Conservation (phyloP, 116 monocot species). For the Thalassia testudinum region DNA sequence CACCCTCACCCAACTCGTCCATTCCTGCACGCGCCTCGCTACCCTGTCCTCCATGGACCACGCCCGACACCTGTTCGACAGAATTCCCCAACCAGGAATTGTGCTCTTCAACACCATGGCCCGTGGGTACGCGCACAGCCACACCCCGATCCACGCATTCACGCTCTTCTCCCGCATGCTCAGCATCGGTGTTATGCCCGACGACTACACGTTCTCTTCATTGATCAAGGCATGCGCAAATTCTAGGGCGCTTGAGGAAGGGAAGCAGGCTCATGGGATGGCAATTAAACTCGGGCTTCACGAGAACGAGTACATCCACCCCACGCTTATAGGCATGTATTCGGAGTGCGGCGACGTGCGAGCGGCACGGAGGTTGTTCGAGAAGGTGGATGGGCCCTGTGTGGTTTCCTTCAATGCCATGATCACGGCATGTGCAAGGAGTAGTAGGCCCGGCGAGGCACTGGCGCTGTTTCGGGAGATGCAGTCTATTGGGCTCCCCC, state of each 20-base stretch:
- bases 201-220: slow-evolving; percentile 61
- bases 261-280: slow-evolving; percentile 38
- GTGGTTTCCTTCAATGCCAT: slow-evolving; percentile 69
- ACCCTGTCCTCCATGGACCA: slow-evolving; percentile 20
- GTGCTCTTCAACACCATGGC: slow-evolving; percentile 53
- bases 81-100: slow-evolving; percentile 24
- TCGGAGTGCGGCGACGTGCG: slow-evolving; percentile 52
- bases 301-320: slow-evolving; percentile 26
- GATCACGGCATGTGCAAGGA: slow-evolving; percentile 48
- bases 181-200: slow-evolving; percentile 21
- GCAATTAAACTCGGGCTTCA: slow-evolving; percentile 35
- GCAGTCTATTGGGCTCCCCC: slow-evolving; percentile 32
- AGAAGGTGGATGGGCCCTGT: slow-evolving; percentile 10
- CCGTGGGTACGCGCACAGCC: slow-evolving; percentile 43
- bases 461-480: slow-evolving; percentile 56
- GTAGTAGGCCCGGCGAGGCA: slow-evolving; percentile 55
- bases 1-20: slow-evolving; percentile 43
- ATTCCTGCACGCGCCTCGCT: slow-evolving; percentile 7
- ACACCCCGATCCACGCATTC: slow-evolving; percentile 21
- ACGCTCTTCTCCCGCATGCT: slow-evolving; percentile 37
- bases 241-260: slow-evolving; percentile 24
- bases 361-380: slow-evolving; percentile 37
- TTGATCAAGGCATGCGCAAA: slow-evolving; percentile 54
- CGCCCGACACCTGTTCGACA: slow-evolving; percentile 60
- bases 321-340: slow-evolving; percentile 72